Evolutionary conservation across 352 stramenopile genomes (phyloP).

Genomic region (Phytophthora melonis): DNA sequence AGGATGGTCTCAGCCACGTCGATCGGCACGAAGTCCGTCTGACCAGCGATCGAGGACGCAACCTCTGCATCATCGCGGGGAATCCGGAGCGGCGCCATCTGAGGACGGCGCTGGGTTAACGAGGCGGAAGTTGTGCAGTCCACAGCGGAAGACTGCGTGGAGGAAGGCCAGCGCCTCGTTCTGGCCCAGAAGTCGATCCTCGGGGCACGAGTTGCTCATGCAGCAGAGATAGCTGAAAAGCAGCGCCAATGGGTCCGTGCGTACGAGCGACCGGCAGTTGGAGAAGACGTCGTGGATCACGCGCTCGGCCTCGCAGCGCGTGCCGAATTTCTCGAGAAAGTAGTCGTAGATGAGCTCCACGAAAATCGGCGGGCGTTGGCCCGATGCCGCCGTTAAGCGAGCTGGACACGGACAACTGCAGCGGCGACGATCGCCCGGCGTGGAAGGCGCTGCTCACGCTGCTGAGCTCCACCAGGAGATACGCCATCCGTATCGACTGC

Average conservation of each 20-base stretch:
- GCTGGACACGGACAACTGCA: conserved; percentile 37
- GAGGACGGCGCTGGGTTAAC: conserved; percentile 45
- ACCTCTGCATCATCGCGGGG: neutral
- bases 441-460: conserved; percentile 50
- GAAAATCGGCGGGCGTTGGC: conserved; percentile 57
- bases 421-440: conserved; percentile 17
- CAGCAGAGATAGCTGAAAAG: conserved; percentile 80
- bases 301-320: conserved; percentile 80
- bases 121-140: conserved; percentile 61
- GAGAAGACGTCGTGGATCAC: conserved; percentile 87
- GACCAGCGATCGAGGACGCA: neutral
- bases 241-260: conserved; percentile 49
- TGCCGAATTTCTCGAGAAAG: conserved; percentile 75
- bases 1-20: conserved; percentile 57
- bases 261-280: conserved; percentile 67
- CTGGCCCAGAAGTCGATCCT: conserved; percentile 71
- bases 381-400: conserved; percentile 71
- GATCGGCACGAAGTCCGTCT: conserved; percentile 49
- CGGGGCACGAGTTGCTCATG: conserved; percentile 65
- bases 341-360: conserved; percentile 84
- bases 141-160: conserved; percentile 63
- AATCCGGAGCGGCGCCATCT: neutral
- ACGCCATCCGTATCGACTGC: conserved; percentile 33
- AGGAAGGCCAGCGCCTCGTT: conserved; percentile 78
- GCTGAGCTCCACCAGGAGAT: conserved; percentile 59